Base-by-base conservation (phyloP, 1,139 yeast species). In the Suhomyces choctaworum region DNA sequence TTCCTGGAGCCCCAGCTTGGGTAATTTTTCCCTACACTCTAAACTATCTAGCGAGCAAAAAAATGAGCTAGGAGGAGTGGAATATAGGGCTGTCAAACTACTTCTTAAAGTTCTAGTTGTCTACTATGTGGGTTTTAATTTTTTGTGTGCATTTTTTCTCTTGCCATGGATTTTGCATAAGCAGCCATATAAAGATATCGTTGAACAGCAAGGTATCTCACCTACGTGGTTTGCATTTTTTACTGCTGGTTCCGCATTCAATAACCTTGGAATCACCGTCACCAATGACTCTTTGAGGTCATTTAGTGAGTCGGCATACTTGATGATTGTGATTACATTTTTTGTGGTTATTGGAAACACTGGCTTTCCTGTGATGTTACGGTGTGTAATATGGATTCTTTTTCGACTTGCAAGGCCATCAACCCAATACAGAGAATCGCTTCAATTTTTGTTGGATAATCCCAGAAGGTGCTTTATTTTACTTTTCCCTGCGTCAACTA, bases 401-500 rank as follows among this genome's bases (percentile, higher is more conserved):
- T 82, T 78, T 62, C 82, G 80, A 46, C 31, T 80, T 13, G 70
- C 95, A 0, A 83, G 75, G 24, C 87, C 82, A 1, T 58, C 81
- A 25, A 80, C 90, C 23, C 66, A 73, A 58, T 68, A 67, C 42
- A 76, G 75, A 41, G 97, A 92, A 53, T 83, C 95, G 8, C 64
- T 90, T 15, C 94, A 89, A 1, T 92, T 94, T 51, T 60, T 92
- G 37, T 68, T 92, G 31, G 97, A 90, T 49, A 98, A 92, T 56
- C 99, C 99, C 1, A 80, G 99, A 51, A 84, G 99, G 52, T 92
- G 97, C 57, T 92, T 92, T 56, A 90, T 97, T 1, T 64, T 92
- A 41, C 66, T 92, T 35, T 92, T 92, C 54, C 98, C 98, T 0
- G 76, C 90, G 3, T 79, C 82, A 1, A 95, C 97, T 3, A 92